Conservation (phyloP, 768 basidiomycete species). For the Russula lepida region DNA sequence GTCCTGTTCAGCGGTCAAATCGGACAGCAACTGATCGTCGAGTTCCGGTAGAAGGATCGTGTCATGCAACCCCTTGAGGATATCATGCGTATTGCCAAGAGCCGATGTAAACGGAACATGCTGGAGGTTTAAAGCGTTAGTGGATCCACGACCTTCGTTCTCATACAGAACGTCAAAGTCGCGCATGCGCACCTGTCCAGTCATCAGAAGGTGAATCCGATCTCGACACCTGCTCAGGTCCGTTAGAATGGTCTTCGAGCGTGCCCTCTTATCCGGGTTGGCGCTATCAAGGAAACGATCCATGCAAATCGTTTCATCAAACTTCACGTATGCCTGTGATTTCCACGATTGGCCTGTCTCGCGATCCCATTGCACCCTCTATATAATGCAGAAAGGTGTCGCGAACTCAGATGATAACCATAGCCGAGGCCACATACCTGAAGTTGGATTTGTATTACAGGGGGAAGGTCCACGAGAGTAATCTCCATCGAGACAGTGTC, state of each 20-base stretch:
- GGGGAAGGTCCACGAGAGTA: conserved; percentile 76
- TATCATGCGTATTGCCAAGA: conserved; percentile 47
- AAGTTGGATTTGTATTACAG: conserved; percentile 88
- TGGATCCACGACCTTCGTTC: neutral
- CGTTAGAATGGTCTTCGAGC: conserved; percentile 60
- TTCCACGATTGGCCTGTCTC: conserved; percentile 89
- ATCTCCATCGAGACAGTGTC: conserved; percentile 84
- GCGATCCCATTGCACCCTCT: conserved; percentile 93
- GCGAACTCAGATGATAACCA: neutral
- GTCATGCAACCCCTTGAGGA: conserved; percentile 45
- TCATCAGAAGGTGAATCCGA: conserved; percentile 55
- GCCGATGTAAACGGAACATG: conserved; percentile 51
- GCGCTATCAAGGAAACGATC: conserved; percentile 85
- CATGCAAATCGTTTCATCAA: conserved; percentile 78
- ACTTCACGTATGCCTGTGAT: conserved; percentile 91
- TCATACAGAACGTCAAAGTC: neutral
- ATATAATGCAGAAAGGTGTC: neutral
- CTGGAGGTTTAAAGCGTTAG: conserved; percentile 30
- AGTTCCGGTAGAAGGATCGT: conserved; percentile 39
- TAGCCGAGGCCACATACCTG: conserved; percentile 47
- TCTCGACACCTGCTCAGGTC: conserved; percentile 58
- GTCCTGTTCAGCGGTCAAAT: conserved; percentile 47
- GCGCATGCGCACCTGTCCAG: conserved; percentile 51
- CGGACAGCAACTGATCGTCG: conserved; percentile 48
- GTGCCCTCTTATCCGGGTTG: conserved; percentile 59